Evolutionary conservation across 768 basidiomycete species (phyloP).

Genomic region (Leucocoprinus sp.): DNA sequence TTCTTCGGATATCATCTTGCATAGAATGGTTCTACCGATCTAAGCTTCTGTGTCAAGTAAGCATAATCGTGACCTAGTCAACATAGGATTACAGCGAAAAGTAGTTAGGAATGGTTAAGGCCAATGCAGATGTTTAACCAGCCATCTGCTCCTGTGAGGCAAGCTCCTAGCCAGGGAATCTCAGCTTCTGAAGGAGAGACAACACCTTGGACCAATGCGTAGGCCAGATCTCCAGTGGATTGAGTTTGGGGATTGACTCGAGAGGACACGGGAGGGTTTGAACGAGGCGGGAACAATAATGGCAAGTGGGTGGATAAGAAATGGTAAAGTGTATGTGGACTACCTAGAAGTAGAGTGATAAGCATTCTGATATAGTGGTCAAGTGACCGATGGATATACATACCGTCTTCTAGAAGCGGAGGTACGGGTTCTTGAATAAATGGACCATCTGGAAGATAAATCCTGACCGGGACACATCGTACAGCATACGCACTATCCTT

Average conservation of each 20-base stretch:
- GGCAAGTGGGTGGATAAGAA: slow-evolving; percentile 71
- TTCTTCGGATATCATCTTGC: too few relatives aligned
- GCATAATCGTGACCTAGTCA: too few relatives aligned
- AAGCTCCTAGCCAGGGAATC: slow-evolving; percentile 90
- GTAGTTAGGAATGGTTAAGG: slow-evolving; percentile 12
- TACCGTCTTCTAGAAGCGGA: slow-evolving; percentile 72
- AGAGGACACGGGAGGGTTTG: slow-evolving; percentile 36
- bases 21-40: too few relatives aligned
- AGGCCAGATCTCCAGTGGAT: slow-evolving; percentile 49
- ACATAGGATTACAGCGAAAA: too few relatives aligned
- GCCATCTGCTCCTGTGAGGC: slow-evolving; percentile 88
- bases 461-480: slow-evolving; percentile 78
- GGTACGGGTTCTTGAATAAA: slow-evolving; percentile 86
- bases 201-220: slow-evolving; percentile 80
- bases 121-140: slow-evolving; percentile 90
- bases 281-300: slow-evolving; percentile 60
- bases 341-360: slow-evolving; percentile 34
- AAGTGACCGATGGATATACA: slow-evolving; percentile 19
- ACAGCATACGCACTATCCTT: slow-evolving; percentile 83
- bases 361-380: not conserved
- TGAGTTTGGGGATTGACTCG: slow-evolving; percentile 30
- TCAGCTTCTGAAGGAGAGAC: slow-evolving; percentile 77
- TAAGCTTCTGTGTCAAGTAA: too few relatives aligned
- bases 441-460: slow-evolving; percentile 87
- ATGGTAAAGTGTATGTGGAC: slow-evolving; percentile 59